These are phyloP conservation scores for Amanita fuliginea DNA, from an alignment of 768 basidiomycete genomes.

Conservation along the genomic window DNA sequence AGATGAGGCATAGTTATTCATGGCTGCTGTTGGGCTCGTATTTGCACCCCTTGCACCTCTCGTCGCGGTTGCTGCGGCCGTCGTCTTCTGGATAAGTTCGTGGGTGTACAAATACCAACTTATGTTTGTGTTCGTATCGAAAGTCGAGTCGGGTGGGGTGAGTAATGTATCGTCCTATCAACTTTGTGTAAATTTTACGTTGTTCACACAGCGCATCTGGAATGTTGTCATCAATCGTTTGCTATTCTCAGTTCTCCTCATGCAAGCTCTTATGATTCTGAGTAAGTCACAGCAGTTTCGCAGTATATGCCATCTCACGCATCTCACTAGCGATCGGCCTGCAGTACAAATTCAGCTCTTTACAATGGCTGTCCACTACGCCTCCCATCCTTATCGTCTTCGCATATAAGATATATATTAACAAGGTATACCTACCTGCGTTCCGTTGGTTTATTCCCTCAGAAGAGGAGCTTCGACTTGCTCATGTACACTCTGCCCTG, in stretches of 20 bases:
- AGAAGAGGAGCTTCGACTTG: constrained; percentile 60
- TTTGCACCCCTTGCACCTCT: constrained; percentile 94
- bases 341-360: constrained; percentile 61
- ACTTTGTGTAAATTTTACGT: constrained; percentile 2
- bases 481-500: constrained; percentile 70
- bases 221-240: constrained; percentile 90
- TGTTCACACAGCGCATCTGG: constrained; percentile 63
- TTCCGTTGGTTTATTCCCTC: constrained; percentile 85
- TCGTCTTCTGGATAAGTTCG: constrained; percentile 82
- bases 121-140: constrained; percentile 87
- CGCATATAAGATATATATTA: constrained; percentile 78
- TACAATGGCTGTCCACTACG: constrained; percentile 72
- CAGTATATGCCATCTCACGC: constrained; percentile 1
- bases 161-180: constrained; percentile 18
- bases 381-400: constrained; percentile 76
- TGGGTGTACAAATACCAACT: constrained; percentile 95
- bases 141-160: constrained; percentile 90
- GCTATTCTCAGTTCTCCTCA: constrained; percentile 64
- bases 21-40: constrained; percentile 87
- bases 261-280: constrained; percentile 80
- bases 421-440: constrained; percentile 47
- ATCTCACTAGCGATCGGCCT: constrained; percentile 65
- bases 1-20: constrained; percentile 47
- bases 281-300: constrained; percentile 41
- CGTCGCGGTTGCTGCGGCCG: constrained; percentile 69